Conservation (phyloP, 176 grass and related monocot species). For the Puya raimondii region DNA sequence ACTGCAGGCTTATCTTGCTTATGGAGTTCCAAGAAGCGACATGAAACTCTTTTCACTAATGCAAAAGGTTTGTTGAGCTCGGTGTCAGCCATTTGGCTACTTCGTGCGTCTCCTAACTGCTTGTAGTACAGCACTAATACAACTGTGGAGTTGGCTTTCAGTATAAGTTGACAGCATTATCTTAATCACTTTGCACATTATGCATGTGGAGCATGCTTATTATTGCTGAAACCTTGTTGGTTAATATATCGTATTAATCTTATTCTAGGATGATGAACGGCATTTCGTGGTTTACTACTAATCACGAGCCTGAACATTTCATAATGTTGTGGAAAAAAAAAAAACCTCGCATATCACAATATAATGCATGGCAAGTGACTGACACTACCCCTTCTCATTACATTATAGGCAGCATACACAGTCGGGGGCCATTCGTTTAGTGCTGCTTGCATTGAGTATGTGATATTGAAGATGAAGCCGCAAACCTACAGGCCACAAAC, state of each 20-base stretch:
- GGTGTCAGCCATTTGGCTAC: too few species aligned
- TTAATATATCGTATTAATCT: background rate
- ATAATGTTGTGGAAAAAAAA: background rate
- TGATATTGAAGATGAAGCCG: constrained; percentile 83
- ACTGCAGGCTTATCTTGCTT: constrained; percentile 88
- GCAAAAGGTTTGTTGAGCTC: constrained; percentile 64
- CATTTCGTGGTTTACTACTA: background rate
- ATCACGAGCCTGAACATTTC: background rate
- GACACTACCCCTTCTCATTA: background rate
- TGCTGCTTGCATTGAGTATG: constrained; percentile 83
- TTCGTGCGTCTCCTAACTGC: too few species aligned
- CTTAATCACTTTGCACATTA: constrained; percentile 3
- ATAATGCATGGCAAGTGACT: background rate
- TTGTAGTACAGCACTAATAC: too few species aligned
- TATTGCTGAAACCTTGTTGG: background rate
- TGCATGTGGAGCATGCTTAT: background rate
- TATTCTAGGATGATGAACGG: background rate
- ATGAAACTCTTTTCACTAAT: constrained; percentile 85
- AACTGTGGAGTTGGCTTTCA: too few species aligned
- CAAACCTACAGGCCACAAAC: constrained; percentile 80
- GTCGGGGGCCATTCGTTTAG: constrained; percentile 79
- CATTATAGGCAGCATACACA: constrained; percentile 66
- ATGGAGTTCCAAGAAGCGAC: constrained; percentile 79
- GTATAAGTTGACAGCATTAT: background rate
- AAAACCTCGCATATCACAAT: background rate